A percentile compares a stretch with the other conserved stretches of the same genome.
These are phyloP conservation scores for Colletotrichum siamense DNA, from an alignment of 2,329 filamentous ascomycete genomes.

Conservation along the genomic window DNA sequence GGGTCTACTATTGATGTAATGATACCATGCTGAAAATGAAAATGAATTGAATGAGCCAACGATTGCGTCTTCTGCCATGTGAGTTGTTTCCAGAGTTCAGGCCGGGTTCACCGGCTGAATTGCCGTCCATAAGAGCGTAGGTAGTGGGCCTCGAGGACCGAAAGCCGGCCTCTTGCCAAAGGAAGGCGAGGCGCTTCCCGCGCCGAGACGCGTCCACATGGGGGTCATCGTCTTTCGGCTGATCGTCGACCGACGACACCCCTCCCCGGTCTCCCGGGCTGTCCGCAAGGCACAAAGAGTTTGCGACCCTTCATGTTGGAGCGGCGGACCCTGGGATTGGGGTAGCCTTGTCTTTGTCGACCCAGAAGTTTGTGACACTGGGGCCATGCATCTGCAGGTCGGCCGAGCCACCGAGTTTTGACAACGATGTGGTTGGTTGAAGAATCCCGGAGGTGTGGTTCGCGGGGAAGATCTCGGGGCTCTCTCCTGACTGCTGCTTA, in stretches of 20 bases:
- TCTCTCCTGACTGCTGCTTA: background rate
- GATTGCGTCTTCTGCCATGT: background rate
- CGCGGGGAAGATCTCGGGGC: background rate
- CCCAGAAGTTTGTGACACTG: background rate
- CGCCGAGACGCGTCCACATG: background rate
- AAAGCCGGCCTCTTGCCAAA: background rate
- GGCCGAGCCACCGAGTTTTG: background rate
- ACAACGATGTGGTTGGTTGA: background rate
- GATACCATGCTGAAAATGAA: conserved; percentile 14
- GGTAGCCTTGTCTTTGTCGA: background rate
- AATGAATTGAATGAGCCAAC: background rate
- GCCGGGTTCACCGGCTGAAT: background rate
- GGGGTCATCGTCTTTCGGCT: background rate
- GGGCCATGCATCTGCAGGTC: background rate
- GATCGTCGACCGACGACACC: background rate
- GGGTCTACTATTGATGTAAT: conserved; percentile 41
- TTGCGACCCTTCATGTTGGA: background rate
- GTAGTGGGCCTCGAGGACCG: background rate
- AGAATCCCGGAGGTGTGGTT: background rate
- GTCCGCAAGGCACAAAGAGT: background rate
- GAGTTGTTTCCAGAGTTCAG: background rate
- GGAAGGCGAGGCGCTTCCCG: background rate
- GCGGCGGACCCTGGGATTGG: background rate
- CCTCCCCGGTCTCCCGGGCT: background rate
- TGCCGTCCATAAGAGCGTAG: background rate